Conservation (phyloP, 495 filamentous ascomycete genomes). For the Echria macrotheca region DNA sequence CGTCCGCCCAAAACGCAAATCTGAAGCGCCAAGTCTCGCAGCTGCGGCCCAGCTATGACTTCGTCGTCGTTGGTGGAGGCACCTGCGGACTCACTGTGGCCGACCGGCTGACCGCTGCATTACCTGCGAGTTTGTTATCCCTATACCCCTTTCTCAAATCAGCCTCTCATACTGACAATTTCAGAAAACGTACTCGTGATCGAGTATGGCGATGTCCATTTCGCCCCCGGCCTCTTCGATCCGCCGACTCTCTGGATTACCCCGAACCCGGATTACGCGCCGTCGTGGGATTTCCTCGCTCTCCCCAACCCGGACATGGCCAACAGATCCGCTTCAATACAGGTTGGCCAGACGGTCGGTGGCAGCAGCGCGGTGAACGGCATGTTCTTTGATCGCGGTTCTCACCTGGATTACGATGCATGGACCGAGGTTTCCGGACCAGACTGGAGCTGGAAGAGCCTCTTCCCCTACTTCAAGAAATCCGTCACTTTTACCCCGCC, state of each 20-base stretch:
- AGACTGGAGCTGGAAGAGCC: conserved; percentile 32
- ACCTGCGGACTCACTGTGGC: conserved; percentile 38
- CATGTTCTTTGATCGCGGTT: conserved; percentile 35
- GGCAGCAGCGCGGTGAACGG: conserved; percentile 43
- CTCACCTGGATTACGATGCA: conserved; percentile 39
- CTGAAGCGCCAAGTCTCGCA: conserved; percentile 21
- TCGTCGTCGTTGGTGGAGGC: conserved; percentile 37
- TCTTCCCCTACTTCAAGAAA: conserved; percentile 42
- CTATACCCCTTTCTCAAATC: too few species aligned
- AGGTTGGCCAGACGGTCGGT: conserved; percentile 34
- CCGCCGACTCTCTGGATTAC: conserved; percentile 13
- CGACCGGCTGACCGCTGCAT: conserved; percentile 24
- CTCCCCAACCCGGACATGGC: conserved; percentile 30
- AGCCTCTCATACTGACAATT: not conserved
- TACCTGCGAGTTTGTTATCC: conserved; percentile 15
- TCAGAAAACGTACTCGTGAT: conserved; percentile 39
- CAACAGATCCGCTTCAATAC: conserved; percentile 27
- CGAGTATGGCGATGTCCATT: conserved; percentile 37
- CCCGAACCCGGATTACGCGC: not conserved
- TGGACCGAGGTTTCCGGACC: conserved; percentile 44
- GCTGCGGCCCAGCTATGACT: conserved; percentile 27
- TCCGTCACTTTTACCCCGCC: conserved; percentile 24
- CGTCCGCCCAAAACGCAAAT: not conserved
- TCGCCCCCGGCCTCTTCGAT: conserved; percentile 18
- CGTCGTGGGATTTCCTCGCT: conserved; percentile 29